Evolutionary conservation across 257 asterid species (phyloP).

Genomic region (Perilla frutescens): DNA sequence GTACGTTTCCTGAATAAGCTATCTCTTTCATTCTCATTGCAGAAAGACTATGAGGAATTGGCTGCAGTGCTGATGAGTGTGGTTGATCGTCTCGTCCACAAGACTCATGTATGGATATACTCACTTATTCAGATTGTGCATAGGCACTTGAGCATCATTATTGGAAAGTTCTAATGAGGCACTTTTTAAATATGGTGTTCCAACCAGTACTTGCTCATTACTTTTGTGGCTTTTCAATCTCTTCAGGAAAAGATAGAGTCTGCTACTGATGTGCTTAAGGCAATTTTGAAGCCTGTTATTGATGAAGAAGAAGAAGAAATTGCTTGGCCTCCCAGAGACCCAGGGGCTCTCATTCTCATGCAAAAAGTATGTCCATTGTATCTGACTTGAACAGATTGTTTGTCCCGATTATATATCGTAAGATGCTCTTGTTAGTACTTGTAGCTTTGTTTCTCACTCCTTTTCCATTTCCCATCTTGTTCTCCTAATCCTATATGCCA

Average conservation of each 20-base stretch:
- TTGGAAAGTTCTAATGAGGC: slow-evolving; percentile 15
- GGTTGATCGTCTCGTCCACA: slow-evolving; percentile 84
- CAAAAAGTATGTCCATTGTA: slow-evolving; percentile 59
- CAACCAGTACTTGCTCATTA: slow-evolving; percentile 22
- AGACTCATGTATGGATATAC: slow-evolving; percentile 65
- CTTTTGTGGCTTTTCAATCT: slow-evolving; percentile 31
- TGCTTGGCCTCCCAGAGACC: slow-evolving; percentile 89
- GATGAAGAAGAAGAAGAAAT: slow-evolving; percentile 75
- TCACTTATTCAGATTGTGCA: slow-evolving; percentile 29
- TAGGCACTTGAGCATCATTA: background rate
- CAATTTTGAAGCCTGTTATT: slow-evolving; percentile 71
- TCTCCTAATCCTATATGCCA: background rate
- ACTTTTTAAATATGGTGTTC: slow-evolving; percentile 8
- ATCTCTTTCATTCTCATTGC: slow-evolving; percentile 36
- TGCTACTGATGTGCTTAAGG: slow-evolving; percentile 90
- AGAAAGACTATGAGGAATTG: slow-evolving; percentile 95
- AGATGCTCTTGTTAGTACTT: slow-evolving; percentile 8
- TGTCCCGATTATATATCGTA: background rate
- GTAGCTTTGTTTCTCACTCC: slow-evolving; percentile 13
- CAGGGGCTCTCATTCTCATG: slow-evolving; percentile 78
- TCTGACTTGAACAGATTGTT: slow-evolving; percentile 14
- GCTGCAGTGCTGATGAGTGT: slow-evolving; percentile 73
- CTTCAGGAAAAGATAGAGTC: slow-evolving; percentile 87
- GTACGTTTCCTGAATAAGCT: slow-evolving; percentile 30
- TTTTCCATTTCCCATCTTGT: slow-evolving; percentile 18